Evolutionary conservation across 2,329 filamentous ascomycete species (phyloP), one percentile per base, ranked within the genome.

Genomic region (Scedosporium dehoogii): DNA sequence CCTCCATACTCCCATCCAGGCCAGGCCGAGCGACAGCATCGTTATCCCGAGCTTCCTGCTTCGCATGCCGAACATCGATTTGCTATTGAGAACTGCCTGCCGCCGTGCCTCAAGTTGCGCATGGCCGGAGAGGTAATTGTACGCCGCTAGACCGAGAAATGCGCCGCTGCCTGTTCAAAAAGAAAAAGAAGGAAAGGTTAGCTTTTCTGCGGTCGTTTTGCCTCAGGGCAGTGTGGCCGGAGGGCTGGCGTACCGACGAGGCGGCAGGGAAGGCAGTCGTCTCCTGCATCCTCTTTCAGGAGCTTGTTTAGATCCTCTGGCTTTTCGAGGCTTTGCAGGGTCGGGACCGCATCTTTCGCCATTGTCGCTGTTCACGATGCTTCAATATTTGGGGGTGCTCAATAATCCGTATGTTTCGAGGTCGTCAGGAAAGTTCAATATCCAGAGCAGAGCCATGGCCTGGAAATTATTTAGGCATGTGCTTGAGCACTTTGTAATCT

Each of bases 41-140:
- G 84, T 79, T 65, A 92, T 87, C 56, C 88, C 89, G 44, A 85
- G 68, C 68, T 82, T 83, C 64, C 90, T 82, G 67, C 86, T 88
- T 65, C 83, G 82, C 81, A 92, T 87, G 64, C 89, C 88, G 70
- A 92, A 87, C 68, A 85, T 81, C 27, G 87, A 88, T 57, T 84
- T 83, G 75, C 87, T 89, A 70, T 83, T 79, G 63, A 91, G 74
- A 65, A 92, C 90, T 64, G 77, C 74, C n/a, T 80, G 78, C 64
- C 82, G 80, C 71, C 90, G 87, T 68, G 81, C 79, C 68, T 85
- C 81, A 33, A 94, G 82, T 73, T 92, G 89, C 59, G 79, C 78
- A 73, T 86, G 88, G 63, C 90, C 90, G 3, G 88, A 89, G 65
- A 85, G 78, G 75, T 92, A 92, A 73, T 86, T 92, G 75, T 92